Conservation (phyloP, 1,284 basidiomycete species). For the Ustilago sp. region DNA sequence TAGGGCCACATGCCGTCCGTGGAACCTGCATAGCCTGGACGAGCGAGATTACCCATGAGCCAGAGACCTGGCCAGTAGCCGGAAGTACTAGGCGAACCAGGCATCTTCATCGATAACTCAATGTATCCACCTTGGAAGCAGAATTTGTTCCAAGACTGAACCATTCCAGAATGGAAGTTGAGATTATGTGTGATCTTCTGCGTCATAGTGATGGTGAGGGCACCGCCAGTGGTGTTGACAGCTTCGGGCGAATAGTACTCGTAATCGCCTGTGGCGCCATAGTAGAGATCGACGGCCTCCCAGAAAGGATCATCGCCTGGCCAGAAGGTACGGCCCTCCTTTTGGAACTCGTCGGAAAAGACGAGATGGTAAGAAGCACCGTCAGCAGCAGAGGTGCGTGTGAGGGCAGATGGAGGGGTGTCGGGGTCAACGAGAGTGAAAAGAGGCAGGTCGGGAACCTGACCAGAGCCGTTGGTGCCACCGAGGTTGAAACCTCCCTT, state of each 20-base stretch:
- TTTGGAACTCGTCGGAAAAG: constrained; percentile 64
- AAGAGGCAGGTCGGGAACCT: constrained; percentile 58
- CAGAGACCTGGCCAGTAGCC: constrained; percentile 72
- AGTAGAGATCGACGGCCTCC: constrained; percentile 62
- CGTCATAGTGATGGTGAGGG: constrained; percentile 53
- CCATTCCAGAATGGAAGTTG: constrained; percentile 66
- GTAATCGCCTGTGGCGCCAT: constrained; percentile 55
- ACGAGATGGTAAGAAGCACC: constrained; percentile 54
- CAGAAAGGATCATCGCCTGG: constrained; percentile 64
- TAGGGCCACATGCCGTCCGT: constrained; percentile 70
- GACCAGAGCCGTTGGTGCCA: constrained; percentile 72
- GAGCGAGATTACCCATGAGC: constrained; percentile 66
- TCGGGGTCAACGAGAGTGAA: constrained; percentile 54
- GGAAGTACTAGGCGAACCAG: constrained; percentile 58
- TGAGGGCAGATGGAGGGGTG: constrained; percentile 48
- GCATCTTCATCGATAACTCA: constrained; percentile 61
- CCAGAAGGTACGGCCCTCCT: constrained; percentile 63
- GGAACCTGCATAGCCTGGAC: constrained; percentile 67
- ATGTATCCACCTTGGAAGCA: constrained; percentile 69
- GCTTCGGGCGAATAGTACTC: constrained; percentile 59
- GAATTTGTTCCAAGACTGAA: constrained; percentile 67
- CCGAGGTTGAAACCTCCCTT: constrained; percentile 74
- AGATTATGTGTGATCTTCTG: constrained; percentile 55
- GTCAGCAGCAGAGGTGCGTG: constrained; percentile 33
- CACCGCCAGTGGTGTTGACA: constrained; percentile 58